phyloP scores from a whole-genome alignment of 2,329 filamentous ascomycete species.

The Leptographium wingfieldii region DNA sequence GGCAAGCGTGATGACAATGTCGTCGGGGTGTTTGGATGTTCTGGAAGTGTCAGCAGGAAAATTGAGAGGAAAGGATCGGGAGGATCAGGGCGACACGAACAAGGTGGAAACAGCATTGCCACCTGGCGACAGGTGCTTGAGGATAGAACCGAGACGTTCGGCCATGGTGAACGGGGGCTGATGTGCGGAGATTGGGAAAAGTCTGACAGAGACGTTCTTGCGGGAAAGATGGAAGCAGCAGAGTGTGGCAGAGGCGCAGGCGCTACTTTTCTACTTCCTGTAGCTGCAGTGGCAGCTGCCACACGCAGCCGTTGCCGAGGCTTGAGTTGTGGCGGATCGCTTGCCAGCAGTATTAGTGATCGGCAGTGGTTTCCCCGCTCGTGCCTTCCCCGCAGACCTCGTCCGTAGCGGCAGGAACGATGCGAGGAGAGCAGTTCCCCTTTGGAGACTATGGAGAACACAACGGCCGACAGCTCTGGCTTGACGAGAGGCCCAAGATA shows the following conservation, averaged over 20 bases:
- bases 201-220: not conserved
- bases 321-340: not conserved
- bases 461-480: no score
- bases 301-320: not conserved
- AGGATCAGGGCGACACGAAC: slow-evolving; percentile 39
- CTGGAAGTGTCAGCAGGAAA: slow-evolving; percentile 29
- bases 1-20: slow-evolving; percentile 91
- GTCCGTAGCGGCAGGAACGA: not conserved
- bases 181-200: not conserved
- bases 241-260: not conserved
- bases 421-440: not conserved
- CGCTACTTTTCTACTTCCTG: not conserved
- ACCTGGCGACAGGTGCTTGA: slow-evolving; percentile 71
- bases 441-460: no score
- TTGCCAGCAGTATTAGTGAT: not conserved
- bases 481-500: no score
- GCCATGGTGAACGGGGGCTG: slow-evolving; percentile 27
- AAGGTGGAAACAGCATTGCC: slow-evolving; percentile 56
- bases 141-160: slow-evolving; percentile 75
- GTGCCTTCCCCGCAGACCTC: not conserved
- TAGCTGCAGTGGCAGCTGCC: not conserved
- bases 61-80: not conserved
- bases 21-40: slow-evolving; percentile 84
- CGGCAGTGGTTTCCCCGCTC: not conserved
- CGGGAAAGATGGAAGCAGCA: not conserved